Percentiles rank a stretch among this genome's conserved stretches.
These are phyloP conservation scores for Erodium trifolium DNA, from an alignment of 441 rosid genomes.

Conservation along the genomic window DNA sequence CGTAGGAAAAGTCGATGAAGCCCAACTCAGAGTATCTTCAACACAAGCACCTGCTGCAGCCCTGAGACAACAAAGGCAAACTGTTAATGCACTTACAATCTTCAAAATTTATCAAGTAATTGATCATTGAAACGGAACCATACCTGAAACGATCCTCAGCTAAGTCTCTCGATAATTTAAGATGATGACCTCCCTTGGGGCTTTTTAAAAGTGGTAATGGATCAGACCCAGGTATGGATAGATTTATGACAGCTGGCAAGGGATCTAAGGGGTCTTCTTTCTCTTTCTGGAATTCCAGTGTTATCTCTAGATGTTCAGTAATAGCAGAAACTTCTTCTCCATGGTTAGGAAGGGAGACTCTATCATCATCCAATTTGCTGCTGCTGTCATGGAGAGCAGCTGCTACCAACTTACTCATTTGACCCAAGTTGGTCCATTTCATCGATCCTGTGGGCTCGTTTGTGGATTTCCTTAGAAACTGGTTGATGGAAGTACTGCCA, in stretches of 20 bases:
- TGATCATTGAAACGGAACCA: slow-evolving; percentile 10
- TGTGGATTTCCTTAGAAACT: slow-evolving; percentile 25
- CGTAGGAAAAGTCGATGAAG: slow-evolving; percentile 47
- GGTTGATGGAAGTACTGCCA: slow-evolving; percentile 34
- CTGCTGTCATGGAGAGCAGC: slow-evolving; percentile 62
- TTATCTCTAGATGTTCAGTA: slow-evolving; percentile 50
- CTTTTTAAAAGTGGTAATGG: slow-evolving; percentile 24
- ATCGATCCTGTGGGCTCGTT: slow-evolving; percentile 44
- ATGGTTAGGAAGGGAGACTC: slow-evolving; percentile 29
- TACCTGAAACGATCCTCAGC: slow-evolving; percentile 87
- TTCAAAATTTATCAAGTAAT: neutral
- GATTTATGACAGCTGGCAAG: slow-evolving; percentile 48
- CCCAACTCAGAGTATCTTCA: slow-evolving; percentile 59
- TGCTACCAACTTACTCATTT: slow-evolving; percentile 48
- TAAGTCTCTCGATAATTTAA: slow-evolving; percentile 34
- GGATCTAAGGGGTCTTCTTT: slow-evolving; percentile 34
- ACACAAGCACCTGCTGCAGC: slow-evolving; percentile 57
- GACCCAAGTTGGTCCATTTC: slow-evolving; percentile 45
- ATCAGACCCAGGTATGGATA: slow-evolving; percentile 47
- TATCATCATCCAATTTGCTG: slow-evolving; percentile 31
- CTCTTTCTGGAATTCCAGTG: slow-evolving; percentile 59
- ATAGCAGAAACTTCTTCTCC: slow-evolving; percentile 36
- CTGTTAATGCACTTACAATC: slow-evolving; percentile 10
- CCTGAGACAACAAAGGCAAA: slow-evolving; percentile 30
- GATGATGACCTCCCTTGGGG: slow-evolving; percentile 30